Conservation (phyloP, 1,139 yeast genomes). For the Yamadazyma spencermartinsiae region DNA sequence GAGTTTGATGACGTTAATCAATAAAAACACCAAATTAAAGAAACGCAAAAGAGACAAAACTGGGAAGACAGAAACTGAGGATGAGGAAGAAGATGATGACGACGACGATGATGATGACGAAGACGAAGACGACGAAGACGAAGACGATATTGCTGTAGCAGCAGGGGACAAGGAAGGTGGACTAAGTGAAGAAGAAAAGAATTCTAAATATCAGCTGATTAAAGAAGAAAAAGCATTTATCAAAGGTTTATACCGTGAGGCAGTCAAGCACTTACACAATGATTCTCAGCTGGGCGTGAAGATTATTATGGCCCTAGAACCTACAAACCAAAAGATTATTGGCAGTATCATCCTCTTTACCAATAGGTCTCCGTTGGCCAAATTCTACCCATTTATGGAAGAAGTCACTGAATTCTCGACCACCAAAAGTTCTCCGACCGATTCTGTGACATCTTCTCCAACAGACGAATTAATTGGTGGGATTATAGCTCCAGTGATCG, state of each 20-base stretch:
- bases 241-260: conserved; percentile 25
- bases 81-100: neutral
- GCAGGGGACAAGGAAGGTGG: conserved; percentile 6
- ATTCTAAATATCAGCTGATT: conserved; percentile 4
- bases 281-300: conserved; percentile 34
- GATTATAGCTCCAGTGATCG: conserved; percentile 57
- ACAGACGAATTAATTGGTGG: conserved; percentile 44
- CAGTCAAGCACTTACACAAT: conserved; percentile 22
- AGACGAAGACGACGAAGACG: conserved; percentile 8
- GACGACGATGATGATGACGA: conserved; percentile 10
- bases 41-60: neutral
- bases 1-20: conserved; percentile 39
- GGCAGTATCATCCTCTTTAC: conserved; percentile 59
- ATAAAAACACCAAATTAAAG: conserved; percentile 10
- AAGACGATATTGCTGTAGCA: conserved; percentile 6
- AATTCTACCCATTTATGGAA: conserved; percentile 54
- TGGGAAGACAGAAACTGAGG: conserved; percentile 1
- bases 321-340: conserved; percentile 52
- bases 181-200: conserved; percentile 7
- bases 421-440: conserved; percentile 7
- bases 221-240: conserved; percentile 16
- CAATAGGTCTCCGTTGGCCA: conserved; percentile 45
- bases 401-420: conserved; percentile 19
- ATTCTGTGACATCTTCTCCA: conserved; percentile 3
- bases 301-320: conserved; percentile 58